phyloP scores from a whole-genome alignment of 2,329 filamentous ascomycete species.

The Aspergillus ochraceus region DNA sequence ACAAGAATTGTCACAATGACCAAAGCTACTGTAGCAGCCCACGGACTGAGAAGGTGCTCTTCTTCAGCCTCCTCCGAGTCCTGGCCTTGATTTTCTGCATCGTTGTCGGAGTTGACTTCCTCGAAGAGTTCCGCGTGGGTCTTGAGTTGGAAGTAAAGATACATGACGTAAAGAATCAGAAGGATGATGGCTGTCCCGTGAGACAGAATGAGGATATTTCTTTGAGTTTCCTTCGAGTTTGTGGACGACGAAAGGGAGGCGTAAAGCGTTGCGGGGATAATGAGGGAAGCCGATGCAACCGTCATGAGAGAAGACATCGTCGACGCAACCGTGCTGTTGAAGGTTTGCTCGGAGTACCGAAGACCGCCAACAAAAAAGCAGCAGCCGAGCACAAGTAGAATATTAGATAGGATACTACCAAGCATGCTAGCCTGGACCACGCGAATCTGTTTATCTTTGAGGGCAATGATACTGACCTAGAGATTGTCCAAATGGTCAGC shows the following conservation, averaged over 20 bases:
- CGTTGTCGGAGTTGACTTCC: conserved; percentile 31
- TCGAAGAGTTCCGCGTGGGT: conserved; percentile 75
- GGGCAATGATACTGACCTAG: conserved; percentile 87
- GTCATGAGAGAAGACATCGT: conserved; percentile 69
- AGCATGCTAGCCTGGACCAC: conserved; percentile 99
- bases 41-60: conserved; percentile 59
- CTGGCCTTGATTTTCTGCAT: conserved; percentile 15
- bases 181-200: conserved; percentile 75
- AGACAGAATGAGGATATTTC: conserved; percentile 69
- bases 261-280: conserved; percentile 75
- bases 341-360: conserved; percentile 65
- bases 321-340: conserved; percentile 52
- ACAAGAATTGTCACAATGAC: conserved; percentile 69
- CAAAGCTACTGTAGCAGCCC: conserved; percentile 66
- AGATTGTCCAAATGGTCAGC: conserved; percentile 2
- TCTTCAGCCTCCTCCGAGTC: conserved; percentile 47
- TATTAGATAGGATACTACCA: conserved; percentile 91
- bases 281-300: conserved; percentile 72
- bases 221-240: conserved; percentile 31
- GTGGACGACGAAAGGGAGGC: conserved; percentile 56
- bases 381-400: conserved; percentile 81
- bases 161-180: conserved; percentile 71
- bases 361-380: conserved; percentile 77
- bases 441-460: conserved; percentile 81
- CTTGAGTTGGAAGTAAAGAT: conserved; percentile 74